Evolutionary conservation across 371 early-diverging fungal species (phyloP).

Genomic region (Lichtheimia hyalospora): DNA sequence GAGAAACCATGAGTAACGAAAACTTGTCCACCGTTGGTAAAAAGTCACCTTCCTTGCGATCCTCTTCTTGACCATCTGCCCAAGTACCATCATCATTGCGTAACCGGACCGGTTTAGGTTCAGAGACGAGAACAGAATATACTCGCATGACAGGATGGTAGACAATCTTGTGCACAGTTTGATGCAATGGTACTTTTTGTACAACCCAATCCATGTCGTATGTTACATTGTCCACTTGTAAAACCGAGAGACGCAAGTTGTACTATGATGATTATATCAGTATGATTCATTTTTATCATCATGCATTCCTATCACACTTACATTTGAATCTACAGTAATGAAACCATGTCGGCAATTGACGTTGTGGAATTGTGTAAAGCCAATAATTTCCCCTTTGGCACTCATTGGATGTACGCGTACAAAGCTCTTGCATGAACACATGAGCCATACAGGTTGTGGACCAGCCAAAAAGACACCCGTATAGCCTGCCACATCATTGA

Average conservation of each 20-base stretch:
- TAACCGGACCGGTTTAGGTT: slow-evolving; percentile 60
- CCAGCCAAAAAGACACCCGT: slow-evolving; percentile 90
- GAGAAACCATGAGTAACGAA: slow-evolving; percentile 86
- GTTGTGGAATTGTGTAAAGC: slow-evolving; percentile 85
- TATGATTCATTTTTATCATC: not conserved
- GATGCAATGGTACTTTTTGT: slow-evolving; percentile 75
- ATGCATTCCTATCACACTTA: slow-evolving; percentile 17
- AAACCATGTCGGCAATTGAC: slow-evolving; percentile 83
- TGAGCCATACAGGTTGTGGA: slow-evolving; percentile 77
- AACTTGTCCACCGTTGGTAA: slow-evolving; percentile 67
- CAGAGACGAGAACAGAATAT: slow-evolving; percentile 77
- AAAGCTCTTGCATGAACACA: slow-evolving; percentile 66
- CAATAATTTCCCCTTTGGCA: slow-evolving; percentile 53
- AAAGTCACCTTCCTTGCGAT: slow-evolving; percentile 48
- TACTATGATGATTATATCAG: slow-evolving; percentile 39
- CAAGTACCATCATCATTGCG: slow-evolving; percentile 69
- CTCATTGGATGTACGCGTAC: slow-evolving; percentile 83
- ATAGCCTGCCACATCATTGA: slow-evolving; percentile 73
- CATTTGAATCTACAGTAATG: slow-evolving; percentile 59
- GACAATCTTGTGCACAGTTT: slow-evolving; percentile 73
- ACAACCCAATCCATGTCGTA: slow-evolving; percentile 88
- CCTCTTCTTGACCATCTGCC: slow-evolving; percentile 40
- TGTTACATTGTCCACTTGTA: slow-evolving; percentile 70
- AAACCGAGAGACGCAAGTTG: slow-evolving; percentile 65
- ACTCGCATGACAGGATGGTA: slow-evolving; percentile 85